phyloP scores from a whole-genome alignment of 306 rosid genomes.

The Calophaca sinica region DNA sequence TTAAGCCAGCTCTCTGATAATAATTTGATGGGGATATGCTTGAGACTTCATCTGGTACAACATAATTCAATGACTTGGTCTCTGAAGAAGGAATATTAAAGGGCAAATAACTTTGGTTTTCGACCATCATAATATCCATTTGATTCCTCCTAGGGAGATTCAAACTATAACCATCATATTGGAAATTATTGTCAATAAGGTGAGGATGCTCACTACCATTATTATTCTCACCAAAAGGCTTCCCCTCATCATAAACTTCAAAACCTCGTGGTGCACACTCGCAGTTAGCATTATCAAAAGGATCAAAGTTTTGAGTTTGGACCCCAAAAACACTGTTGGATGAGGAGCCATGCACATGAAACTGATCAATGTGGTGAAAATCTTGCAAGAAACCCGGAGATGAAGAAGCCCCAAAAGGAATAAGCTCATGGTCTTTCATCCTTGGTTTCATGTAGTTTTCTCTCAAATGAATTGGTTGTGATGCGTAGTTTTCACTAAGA shows the following conservation, averaged over 20 bases:
- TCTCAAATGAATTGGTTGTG: conserved; percentile 48
- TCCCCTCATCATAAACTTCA: conserved; percentile 56
- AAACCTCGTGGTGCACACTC: conserved; percentile 46
- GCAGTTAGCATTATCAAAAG: conserved; percentile 47
- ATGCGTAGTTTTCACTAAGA: conserved; percentile 44
- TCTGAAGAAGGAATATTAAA: conserved; percentile 45
- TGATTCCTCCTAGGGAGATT: conserved; percentile 55
- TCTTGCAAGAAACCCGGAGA: conserved; percentile 73
- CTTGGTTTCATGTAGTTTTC: conserved; percentile 52
- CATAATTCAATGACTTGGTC: conserved; percentile 58
- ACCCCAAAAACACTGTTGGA: conserved; percentile 55
- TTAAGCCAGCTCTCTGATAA: conserved; percentile 51
- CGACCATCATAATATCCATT: conserved; percentile 45
- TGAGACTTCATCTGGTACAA: conserved; percentile 73
- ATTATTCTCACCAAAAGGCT: conserved; percentile 58
- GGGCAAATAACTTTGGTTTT: conserved; percentile 47
- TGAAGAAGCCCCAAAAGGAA: conserved; percentile 49
- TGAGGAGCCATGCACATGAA: conserved; percentile 57
- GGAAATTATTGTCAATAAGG: conserved; percentile 68
- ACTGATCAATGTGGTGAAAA: conserved; percentile 64
- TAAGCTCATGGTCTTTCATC: conserved; percentile 50
- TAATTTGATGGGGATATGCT: conserved; percentile 60
- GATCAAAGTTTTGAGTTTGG: conserved; percentile 54
- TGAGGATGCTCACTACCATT: conserved; percentile 45
- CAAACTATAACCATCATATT: conserved; percentile 53